These are phyloP conservation scores for Alternaria infectoria DNA, from an alignment of 2,329 filamentous ascomycete species.

Conservation along the genomic window DNA sequence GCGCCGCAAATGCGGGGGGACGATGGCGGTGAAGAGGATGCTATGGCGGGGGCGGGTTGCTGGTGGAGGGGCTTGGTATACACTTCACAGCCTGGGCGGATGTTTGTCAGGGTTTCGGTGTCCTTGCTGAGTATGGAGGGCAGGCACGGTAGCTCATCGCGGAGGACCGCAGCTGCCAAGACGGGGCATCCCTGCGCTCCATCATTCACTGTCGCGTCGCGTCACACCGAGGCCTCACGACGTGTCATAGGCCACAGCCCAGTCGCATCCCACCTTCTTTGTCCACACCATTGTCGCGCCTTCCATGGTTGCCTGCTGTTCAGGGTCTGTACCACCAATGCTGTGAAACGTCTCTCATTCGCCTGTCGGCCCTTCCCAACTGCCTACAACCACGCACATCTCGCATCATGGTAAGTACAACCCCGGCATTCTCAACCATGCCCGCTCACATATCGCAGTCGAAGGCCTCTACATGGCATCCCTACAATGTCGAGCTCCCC, in stretches of 20 bases:
- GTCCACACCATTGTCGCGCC: neutral
- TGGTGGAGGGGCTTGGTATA: slow-evolving; percentile 15
- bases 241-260: neutral
- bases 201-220: slow-evolving; percentile 21
- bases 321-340: slow-evolving; percentile 11
- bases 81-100: slow-evolving; percentile 13
- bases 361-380: slow-evolving; percentile 7
- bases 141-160: slow-evolving; percentile 24
- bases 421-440: neutral
- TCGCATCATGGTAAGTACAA: slow-evolving; percentile 30
- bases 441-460: slow-evolving; percentile 34
- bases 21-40: slow-evolving; percentile 2
- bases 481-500: slow-evolving; percentile 93
- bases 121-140: slow-evolving; percentile 19
- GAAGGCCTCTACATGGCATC: slow-evolving; percentile 67
- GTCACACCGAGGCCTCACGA: slow-evolving; percentile 8
- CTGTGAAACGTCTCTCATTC: slow-evolving; percentile 5
- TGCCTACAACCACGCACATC: slow-evolving; percentile 5
- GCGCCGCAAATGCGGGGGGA: slow-evolving; percentile 27
- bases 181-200: slow-evolving; percentile 6
- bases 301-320: slow-evolving; percentile 12
- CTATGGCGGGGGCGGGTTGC: slow-evolving; percentile 16
- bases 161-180: slow-evolving; percentile 26
- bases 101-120: slow-evolving; percentile 22
- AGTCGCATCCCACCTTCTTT: neutral